phyloP scores from a whole-genome alignment of 2,329 filamentous ascomycete species.

The Teratosphaeria gauchensis region DNA sequence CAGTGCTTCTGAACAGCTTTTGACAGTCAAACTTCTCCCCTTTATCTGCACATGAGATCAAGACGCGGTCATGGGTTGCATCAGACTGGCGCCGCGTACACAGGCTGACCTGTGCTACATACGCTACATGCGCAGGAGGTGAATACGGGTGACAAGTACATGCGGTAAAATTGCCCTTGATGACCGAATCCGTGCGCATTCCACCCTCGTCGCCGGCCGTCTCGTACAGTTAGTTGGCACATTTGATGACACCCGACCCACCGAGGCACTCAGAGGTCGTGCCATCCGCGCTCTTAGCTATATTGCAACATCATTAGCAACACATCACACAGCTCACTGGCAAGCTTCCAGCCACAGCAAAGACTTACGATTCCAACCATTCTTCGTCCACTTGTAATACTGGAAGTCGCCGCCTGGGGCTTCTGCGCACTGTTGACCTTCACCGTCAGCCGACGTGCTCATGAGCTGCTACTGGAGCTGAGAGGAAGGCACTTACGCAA shows the following conservation, averaged over 20 bases:
- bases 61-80: too few species aligned
- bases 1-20: too few species aligned
- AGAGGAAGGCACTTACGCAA: not conserved
- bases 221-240: not conserved
- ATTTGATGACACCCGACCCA: not conserved
- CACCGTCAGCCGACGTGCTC: not conserved
- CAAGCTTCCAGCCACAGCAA: not conserved
- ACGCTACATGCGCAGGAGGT: too few species aligned
- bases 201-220: not conserved
- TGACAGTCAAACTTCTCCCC: too few species aligned
- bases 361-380: not conserved
- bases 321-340: not conserved
- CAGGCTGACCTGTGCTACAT: too few species aligned
- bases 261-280: not conserved
- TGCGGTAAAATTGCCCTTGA: too few species aligned
- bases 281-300: not conserved
- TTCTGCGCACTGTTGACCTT: not conserved
- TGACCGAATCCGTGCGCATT: too few species aligned
- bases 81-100: too few species aligned
- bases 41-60: too few species aligned
- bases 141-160: too few species aligned
- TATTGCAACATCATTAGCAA: not conserved
- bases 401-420: not conserved
- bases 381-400: not conserved
- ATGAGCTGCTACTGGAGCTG: not conserved